Evolutionary conservation across 305 asterid genomes (phyloP).

Genomic region (Rubia occidens): DNA sequence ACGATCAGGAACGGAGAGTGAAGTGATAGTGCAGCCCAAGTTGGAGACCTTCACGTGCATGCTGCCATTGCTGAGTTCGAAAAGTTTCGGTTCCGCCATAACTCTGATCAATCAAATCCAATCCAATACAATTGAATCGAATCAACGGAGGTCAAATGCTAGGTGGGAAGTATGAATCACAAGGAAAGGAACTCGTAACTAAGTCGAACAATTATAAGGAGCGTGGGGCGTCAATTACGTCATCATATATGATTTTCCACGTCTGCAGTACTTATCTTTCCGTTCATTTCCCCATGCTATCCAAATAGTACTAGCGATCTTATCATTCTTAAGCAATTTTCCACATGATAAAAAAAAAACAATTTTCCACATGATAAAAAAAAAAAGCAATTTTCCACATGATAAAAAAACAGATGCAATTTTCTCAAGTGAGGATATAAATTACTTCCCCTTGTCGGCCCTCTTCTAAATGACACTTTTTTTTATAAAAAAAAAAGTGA

Average conservation of each 20-base stretch:
- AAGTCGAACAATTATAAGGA: too few species aligned
- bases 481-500: too few species aligned
- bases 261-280: background rate
- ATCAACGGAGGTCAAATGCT: background rate
- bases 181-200: background rate
- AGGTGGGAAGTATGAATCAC: background rate
- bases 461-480: too few species aligned
- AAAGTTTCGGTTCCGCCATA: slow-evolving; percentile 78
- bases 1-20: slow-evolving; percentile 73
- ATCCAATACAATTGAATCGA: background rate
- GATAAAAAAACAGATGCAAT: too few species aligned
- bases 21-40: slow-evolving; percentile 86
- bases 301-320: too few species aligned
- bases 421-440: too few species aligned
- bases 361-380: too few species aligned
- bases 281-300: too few species aligned
- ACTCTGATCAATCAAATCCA: background rate
- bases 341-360: too few species aligned
- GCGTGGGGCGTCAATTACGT: background rate
- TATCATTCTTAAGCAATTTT: too few species aligned
- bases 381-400: too few species aligned
- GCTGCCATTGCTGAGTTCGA: slow-evolving; percentile 76
- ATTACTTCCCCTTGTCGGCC: too few species aligned
- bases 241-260: background rate
- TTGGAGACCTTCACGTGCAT: slow-evolving; percentile 66